A percentile compares a stretch with the other conserved stretches of the same genome.
These are phyloP conservation scores for Toxoplasma gondii DNA, from an alignment of 169 alveolate genomes.

Conservation along the genomic window DNA sequence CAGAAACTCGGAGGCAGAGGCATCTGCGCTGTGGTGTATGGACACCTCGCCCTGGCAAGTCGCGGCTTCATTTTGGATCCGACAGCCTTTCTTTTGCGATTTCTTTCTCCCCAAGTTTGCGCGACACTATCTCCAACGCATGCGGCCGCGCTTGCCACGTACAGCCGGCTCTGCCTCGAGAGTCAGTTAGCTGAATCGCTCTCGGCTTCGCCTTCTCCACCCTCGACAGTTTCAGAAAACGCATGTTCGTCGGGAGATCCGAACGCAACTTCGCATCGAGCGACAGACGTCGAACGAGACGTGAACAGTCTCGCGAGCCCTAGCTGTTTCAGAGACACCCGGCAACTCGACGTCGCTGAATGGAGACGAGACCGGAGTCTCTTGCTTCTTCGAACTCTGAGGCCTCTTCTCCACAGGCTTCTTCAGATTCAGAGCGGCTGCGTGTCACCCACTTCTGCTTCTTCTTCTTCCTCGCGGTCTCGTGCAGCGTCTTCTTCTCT, in stretches of 20 bases:
- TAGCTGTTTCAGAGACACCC: too few relatives aligned
- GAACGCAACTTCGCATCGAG: too few relatives aligned
- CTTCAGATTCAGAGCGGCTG: not conserved
- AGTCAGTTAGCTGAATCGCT: not conserved
- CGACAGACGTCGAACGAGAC: too few relatives aligned
- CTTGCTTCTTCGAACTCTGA: not conserved
- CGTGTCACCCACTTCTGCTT: too few relatives aligned
- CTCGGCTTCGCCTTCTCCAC: too few relatives aligned
- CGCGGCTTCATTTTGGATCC: not conserved
- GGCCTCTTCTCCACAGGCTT: not conserved
- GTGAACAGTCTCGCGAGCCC: too few relatives aligned
- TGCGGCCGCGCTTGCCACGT: not conserved
- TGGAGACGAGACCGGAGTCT: not conserved
- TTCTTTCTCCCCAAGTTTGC: not conserved
- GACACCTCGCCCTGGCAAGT: not conserved
- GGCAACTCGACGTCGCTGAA: too few relatives aligned
- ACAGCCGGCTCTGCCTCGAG: constrained; percentile 14
- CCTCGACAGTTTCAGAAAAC: too few relatives aligned
- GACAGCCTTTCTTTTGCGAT: not conserved
- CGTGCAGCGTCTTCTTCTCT: not conserved
- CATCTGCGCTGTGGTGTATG: constrained; percentile 27
- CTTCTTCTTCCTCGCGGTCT: not conserved
- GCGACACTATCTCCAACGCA: not conserved
- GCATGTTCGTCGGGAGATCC: too few relatives aligned
- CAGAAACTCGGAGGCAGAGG: constrained; percentile 5